A percentile compares a stretch with the other conserved stretches of the same genome.
Evolutionary conservation across 2,329 filamentous ascomycete species (phyloP).

Genomic region (Seiridium cupressi): DNA sequence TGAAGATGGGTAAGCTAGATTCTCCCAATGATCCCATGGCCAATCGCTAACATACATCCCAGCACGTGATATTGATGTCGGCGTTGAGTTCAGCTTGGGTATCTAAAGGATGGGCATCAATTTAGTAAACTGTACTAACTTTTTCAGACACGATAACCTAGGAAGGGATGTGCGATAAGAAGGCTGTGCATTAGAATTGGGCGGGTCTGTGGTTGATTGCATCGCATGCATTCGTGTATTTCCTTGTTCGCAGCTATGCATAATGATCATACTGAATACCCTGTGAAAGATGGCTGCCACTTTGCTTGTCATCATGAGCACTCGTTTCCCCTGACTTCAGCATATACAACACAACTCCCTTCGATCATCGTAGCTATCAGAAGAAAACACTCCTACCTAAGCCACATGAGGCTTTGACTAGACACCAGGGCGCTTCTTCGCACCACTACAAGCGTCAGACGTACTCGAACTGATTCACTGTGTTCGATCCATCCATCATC

Average conservation of each 20-base stretch:
- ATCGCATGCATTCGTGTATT: conserved; percentile 8
- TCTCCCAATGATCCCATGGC: neutral
- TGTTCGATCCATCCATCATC: too few species aligned
- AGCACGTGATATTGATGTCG: conserved; percentile 95
- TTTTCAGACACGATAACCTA: conserved; percentile 20
- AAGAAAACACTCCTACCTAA: too few species aligned
- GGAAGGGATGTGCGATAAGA: conserved; percentile 10
- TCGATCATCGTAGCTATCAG: too few species aligned
- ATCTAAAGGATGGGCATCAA: conserved; percentile 60
- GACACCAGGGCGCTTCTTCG: too few species aligned
- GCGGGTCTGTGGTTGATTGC: conserved; percentile 7
- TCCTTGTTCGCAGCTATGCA: conserved; percentile 3
- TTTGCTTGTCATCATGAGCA: neutral
- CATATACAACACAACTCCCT: too few species aligned
- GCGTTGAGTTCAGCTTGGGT: conserved; percentile 90
- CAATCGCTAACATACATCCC: conserved; percentile 20
- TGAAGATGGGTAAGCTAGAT: conserved; percentile 81
- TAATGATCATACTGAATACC: conserved; percentile 10
- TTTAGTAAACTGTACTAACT: conserved; percentile 30
- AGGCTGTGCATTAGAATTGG: conserved; percentile 12
- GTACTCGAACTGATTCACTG: too few species aligned
- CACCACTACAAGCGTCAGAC: too few species aligned
- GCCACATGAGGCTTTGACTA: too few species aligned
- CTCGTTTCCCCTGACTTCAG: too few species aligned
- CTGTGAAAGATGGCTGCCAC: neutral